These are phyloP conservation scores for Diaporthe caulivora DNA, from an alignment of 2,329 filamentous ascomycete species.

Conservation along the genomic window DNA sequence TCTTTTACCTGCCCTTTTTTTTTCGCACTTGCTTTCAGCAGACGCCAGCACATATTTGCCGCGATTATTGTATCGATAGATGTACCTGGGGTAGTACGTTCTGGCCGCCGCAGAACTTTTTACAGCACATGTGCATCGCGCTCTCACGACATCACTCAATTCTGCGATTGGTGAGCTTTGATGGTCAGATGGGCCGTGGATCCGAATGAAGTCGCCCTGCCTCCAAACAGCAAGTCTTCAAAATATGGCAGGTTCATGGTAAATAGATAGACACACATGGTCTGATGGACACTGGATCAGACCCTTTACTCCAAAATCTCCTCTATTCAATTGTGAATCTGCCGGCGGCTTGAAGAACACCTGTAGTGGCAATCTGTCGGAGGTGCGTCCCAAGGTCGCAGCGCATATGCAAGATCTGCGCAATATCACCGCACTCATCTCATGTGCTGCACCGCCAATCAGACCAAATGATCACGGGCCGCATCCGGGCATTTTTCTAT, in stretches of 20 bases:
- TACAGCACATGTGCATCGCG: not conserved
- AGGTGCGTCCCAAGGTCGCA: constrained; percentile 4
- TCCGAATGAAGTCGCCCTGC: not conserved
- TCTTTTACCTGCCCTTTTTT: no score
- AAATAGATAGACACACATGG: not conserved
- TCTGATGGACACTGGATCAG: not conserved
- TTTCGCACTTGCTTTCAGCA: no score
- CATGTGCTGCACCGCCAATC: not conserved
- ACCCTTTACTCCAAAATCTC: not conserved
- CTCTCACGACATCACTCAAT: not conserved
- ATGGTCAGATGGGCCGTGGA: not conserved
- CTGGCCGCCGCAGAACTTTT: not conserved
- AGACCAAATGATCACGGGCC: constrained; percentile 4
- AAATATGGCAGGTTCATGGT: not conserved
- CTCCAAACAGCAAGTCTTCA: not conserved
- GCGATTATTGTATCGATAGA: not conserved
- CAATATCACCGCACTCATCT: not conserved
- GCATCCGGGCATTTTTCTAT: not conserved
- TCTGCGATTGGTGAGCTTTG: not conserved
- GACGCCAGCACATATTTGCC: no score
- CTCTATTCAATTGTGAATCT: not conserved
- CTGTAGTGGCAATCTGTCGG: constrained; percentile 2
- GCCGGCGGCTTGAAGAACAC: not conserved
- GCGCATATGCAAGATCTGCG: constrained; percentile 28
- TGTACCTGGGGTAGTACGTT: not conserved